Percentiles rank a stretch among this genome's conserved stretches.
Conservation (phyloP, 192 early-diverging fungal genomes). For the Dimargaris cristalligena region DNA sequence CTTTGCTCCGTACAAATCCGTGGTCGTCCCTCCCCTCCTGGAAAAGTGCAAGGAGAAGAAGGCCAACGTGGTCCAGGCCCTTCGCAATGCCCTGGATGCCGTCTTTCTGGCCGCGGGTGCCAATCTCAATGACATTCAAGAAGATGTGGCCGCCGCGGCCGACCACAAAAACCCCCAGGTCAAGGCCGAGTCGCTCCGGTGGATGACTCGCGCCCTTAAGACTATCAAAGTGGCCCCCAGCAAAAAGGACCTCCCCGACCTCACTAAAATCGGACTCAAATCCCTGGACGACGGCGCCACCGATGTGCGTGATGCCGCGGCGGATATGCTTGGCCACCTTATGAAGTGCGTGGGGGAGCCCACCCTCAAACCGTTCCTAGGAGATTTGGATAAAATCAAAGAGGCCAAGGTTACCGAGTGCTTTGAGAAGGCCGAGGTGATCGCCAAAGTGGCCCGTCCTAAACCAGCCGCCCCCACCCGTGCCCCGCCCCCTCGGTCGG, state of each 20-base stretch:
- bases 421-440: conserved; percentile 72
- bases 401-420: conserved; percentile 73
- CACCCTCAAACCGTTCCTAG: conserved; percentile 49
- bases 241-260: conserved; percentile 64
- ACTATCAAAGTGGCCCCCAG: conserved; percentile 46
- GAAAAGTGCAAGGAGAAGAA: conserved; percentile 97
- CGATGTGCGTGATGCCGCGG: conserved; percentile 62
- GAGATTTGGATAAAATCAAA: conserved; percentile 78
- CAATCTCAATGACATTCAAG: conserved; percentile 44
- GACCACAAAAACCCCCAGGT: conserved; percentile 92
- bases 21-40: conserved; percentile 50
- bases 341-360: conserved; percentile 77
- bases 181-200: conserved; percentile 52
- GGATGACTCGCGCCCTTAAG: conserved; percentile 58
- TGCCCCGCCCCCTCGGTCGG: conserved; percentile 9
- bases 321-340: conserved; percentile 76
- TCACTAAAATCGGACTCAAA: conserved; percentile 60
- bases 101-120: conserved; percentile 45
- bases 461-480: conserved; percentile 17
- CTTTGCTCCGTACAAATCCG: conserved; percentile 63
- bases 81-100: conserved; percentile 66
- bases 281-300: conserved; percentile 72
- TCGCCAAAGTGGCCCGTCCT: conserved; percentile 35
- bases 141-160: conserved; percentile 48
- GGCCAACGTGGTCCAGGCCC: conserved; percentile 65